phyloP scores from a whole-genome alignment of 2,329 filamentous ascomycete species.

The Atkinsonella texensis region DNA sequence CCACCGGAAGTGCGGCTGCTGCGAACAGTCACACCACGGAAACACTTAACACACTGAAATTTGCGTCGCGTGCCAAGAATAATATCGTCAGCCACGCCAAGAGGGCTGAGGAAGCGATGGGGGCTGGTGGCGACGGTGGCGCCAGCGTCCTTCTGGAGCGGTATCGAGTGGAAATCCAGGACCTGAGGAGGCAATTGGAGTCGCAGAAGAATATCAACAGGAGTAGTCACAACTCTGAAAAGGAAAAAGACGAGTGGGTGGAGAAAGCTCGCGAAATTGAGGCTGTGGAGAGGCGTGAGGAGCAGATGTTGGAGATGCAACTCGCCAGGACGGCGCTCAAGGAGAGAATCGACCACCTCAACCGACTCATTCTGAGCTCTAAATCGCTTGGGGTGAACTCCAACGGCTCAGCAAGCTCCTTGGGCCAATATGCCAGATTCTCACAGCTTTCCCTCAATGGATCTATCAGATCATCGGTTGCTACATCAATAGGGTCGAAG shows the following conservation, averaged over 20 bases:
- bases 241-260: conserved; percentile 52
- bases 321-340: conserved; percentile 89
- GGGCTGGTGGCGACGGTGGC: conserved; percentile 68
- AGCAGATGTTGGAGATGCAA: conserved; percentile 98
- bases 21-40: conserved; percentile 70
- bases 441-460: conserved; percentile 44
- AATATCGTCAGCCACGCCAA: conserved; percentile 97
- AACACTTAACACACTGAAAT: conserved; percentile 92
- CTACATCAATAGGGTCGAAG: conserved; percentile 42
- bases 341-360: conserved; percentile 93
- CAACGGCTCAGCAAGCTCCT: conserved; percentile 56
- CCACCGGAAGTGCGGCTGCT: conserved; percentile 56
- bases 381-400: conserved; percentile 91
- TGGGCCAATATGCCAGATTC: conserved; percentile 49
- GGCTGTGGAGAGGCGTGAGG: conserved; percentile 77
- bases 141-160: conserved; percentile 81
- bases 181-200: conserved; percentile 70
- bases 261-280: conserved; percentile 67
- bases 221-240: conserved; percentile 46
- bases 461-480: conserved; percentile 57
- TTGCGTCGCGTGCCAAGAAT: conserved; percentile 92
- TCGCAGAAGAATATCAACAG: conserved; percentile 59
- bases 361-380: conserved; percentile 86
- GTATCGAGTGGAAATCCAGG: conserved; percentile 85
- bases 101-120: conserved; percentile 79